Percentiles rank a stretch among this genome's conserved stretches.
Conservation (phyloP, 1,139 yeast species). For the Lodderomyces oxycetoniae region DNA sequence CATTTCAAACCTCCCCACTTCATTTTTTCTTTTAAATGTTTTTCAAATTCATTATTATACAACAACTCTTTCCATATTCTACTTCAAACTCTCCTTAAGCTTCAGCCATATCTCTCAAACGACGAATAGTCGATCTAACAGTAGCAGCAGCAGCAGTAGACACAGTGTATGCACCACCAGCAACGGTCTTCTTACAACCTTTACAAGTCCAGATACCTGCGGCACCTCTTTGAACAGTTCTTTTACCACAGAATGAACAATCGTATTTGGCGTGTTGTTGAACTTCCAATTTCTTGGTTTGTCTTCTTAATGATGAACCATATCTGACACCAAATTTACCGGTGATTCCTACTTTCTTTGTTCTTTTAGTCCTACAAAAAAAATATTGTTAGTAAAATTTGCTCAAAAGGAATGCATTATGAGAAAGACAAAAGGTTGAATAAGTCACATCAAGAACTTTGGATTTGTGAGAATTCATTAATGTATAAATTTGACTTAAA, state of each 20-base stretch:
- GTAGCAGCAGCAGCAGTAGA: slow-evolving; percentile 99
- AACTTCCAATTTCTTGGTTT: slow-evolving; percentile 98
- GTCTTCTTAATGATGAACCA: slow-evolving; percentile 99
- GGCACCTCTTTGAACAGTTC: slow-evolving; percentile 95
- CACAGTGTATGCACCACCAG: slow-evolving; percentile 99
- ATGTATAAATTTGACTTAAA: too few relatives aligned
- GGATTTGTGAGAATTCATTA: too few relatives aligned
- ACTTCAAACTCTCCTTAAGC: slow-evolving; percentile 50
- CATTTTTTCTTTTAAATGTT: slow-evolving; percentile 2
- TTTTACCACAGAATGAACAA: slow-evolving; percentile 99
- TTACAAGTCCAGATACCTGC: slow-evolving; percentile 99
- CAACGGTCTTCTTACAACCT: slow-evolving; percentile 93
- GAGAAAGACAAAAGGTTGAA: too few relatives aligned
- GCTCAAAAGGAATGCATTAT: neutral
- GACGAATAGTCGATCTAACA: slow-evolving; percentile 99
- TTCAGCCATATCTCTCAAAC: slow-evolving; percentile 99
- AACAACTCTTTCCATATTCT: neutral
- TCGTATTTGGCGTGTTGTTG: slow-evolving; percentile 99
- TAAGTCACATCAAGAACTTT: too few relatives aligned
- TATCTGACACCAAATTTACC: slow-evolving; percentile 99
- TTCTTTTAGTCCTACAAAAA: slow-evolving; percentile 90
- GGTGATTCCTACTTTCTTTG: slow-evolving; percentile 99
- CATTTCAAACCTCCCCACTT: neutral
- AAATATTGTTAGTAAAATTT: slow-evolving; percentile 35
- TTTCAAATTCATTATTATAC: slow-evolving; percentile 1